Evolutionary conservation across 768 basidiomycete species (phyloP).

Genomic region (Tephrocybe sp.): DNA sequence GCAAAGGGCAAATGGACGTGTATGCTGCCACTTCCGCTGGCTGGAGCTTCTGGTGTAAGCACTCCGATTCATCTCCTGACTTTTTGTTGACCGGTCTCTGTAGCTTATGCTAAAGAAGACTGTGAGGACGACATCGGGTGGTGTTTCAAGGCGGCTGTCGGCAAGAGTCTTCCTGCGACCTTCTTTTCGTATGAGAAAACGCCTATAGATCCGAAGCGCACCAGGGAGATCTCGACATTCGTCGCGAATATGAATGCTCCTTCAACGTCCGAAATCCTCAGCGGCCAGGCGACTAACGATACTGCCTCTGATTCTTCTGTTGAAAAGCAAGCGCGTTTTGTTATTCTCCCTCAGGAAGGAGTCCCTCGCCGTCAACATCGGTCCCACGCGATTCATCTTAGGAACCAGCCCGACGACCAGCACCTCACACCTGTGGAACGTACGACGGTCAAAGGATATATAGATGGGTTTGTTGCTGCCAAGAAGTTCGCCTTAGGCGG

Average conservation of each 20-base stretch:
- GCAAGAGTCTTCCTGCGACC: conserved; percentile 50
- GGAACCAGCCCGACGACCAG: conserved; percentile 10
- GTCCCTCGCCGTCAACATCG: conserved; percentile 17
- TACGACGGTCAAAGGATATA: conserved; percentile 45
- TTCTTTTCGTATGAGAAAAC: conserved; percentile 52
- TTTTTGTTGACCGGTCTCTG: too few species aligned
- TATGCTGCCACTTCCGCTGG: conserved; percentile 60
- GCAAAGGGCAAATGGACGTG: conserved; percentile 55
- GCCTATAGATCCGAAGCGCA: conserved; percentile 8
- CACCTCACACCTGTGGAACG: conserved; percentile 20
- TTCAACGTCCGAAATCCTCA: conserved; percentile 14
- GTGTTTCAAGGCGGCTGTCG: conserved; percentile 68
- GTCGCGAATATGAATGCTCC: conserved; percentile 13
- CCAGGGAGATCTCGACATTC: conserved; percentile 4
- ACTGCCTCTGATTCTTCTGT: background rate
- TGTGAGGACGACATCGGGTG: conserved; percentile 61
- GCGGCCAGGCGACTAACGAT: background rate
- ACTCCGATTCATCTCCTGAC: background rate
- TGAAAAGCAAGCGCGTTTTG: background rate
- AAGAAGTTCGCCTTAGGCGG: conserved; percentile 49
- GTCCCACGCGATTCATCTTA: conserved; percentile 25
- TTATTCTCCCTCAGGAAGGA: background rate
- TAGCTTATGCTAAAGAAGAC: conserved; percentile 62
- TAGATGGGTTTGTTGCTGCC: conserved; percentile 58
- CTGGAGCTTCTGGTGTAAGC: conserved; percentile 71